Conservation (phyloP, 2,329 filamentous ascomycete genomes). For the Parascedosporium putredinis region DNA sequence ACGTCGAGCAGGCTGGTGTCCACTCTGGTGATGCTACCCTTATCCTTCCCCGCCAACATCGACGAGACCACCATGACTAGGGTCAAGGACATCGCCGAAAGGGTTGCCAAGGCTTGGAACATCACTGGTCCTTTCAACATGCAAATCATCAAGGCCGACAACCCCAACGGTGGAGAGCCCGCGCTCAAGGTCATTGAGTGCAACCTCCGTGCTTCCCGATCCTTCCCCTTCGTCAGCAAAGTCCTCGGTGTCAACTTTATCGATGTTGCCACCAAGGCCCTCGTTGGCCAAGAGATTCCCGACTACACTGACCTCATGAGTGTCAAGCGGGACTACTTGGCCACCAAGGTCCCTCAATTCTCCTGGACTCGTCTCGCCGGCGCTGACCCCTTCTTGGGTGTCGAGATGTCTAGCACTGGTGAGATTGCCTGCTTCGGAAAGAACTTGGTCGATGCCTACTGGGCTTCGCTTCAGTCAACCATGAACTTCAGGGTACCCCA, state of each 20-base stretch:
- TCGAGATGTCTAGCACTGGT: slow-evolving; percentile 94
- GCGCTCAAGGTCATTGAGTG: slow-evolving; percentile 94
- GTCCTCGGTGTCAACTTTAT: slow-evolving; percentile 96
- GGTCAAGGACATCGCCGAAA: slow-evolving; percentile 89
- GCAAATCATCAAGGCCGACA: slow-evolving; percentile 93
- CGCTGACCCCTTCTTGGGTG: slow-evolving; percentile 92
- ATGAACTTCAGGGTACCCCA: slow-evolving; percentile 94
- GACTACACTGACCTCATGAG: slow-evolving; percentile 81
- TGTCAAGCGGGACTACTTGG: slow-evolving; percentile 79
- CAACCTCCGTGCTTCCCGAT: slow-evolving; percentile 92
- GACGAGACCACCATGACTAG: slow-evolving; percentile 70
- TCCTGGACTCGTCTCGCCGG: slow-evolving; percentile 96
- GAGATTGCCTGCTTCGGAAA: slow-evolving; percentile 99
- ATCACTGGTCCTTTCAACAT: slow-evolving; percentile 99
- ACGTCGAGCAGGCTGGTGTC: slow-evolving; percentile 93
- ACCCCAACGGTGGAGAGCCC: slow-evolving; percentile 63
- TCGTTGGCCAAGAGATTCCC: slow-evolving; percentile 76
- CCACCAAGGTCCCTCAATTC: slow-evolving; percentile 98
- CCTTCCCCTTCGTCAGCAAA: slow-evolving; percentile 97
- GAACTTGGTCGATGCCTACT: slow-evolving; percentile 92
- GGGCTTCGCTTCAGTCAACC: slow-evolving; percentile 87
- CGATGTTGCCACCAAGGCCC: slow-evolving; percentile 84
- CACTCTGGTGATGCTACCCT: slow-evolving; percentile 97
- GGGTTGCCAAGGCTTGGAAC: slow-evolving; percentile 92
- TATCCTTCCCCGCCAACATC: slow-evolving; percentile 74